Evolutionary conservation across 305 asterid genomes (phyloP).

Genomic region (Caryopteris hybrid): DNA sequence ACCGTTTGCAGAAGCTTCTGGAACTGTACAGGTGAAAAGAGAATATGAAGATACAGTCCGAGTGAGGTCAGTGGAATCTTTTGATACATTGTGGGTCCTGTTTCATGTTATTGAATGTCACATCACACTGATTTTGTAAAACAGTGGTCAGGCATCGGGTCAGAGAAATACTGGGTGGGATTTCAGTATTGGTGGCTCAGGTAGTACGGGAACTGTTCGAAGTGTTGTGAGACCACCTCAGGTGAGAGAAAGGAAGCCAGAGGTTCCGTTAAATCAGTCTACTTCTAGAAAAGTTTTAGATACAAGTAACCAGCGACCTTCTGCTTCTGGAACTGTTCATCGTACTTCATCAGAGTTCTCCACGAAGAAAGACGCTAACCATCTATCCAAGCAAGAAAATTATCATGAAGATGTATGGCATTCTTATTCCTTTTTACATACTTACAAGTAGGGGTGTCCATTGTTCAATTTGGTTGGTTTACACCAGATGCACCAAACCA

Average conservation of each 20-base stretch:
- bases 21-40: conserved; percentile 65
- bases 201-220: conserved; percentile 69
- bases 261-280: conserved; percentile 49
- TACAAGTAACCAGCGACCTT: conserved; percentile 45
- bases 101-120: conserved; percentile 13
- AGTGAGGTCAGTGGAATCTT: conserved; percentile 48
- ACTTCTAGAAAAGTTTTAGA: conserved; percentile 48
- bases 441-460: conserved; percentile 5
- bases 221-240: conserved; percentile 88
- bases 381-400: conserved; percentile 41
- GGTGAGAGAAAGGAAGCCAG: conserved; percentile 73
- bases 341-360: conserved; percentile 43
- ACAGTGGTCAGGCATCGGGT: conserved; percentile 66
- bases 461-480: too few relatives aligned
- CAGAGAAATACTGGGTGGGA: conserved; percentile 84
- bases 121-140: conserved; percentile 20
- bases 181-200: conserved; percentile 80
- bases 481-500: too few relatives aligned
- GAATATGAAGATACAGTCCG: conserved; percentile 53
- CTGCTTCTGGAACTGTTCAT: conserved; percentile 57
- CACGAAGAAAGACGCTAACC: conserved; percentile 39
- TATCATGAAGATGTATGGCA: conserved; percentile 55
- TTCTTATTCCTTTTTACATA: conserved; percentile 22
- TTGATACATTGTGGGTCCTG: conserved; percentile 15
- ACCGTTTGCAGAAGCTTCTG: conserved; percentile 67